Percentiles rank a stretch among this genome's conserved stretches.
Evolutionary conservation across 75 land plant species (phyloP).

Genomic region (Isoetes taiwanensis): DNA sequence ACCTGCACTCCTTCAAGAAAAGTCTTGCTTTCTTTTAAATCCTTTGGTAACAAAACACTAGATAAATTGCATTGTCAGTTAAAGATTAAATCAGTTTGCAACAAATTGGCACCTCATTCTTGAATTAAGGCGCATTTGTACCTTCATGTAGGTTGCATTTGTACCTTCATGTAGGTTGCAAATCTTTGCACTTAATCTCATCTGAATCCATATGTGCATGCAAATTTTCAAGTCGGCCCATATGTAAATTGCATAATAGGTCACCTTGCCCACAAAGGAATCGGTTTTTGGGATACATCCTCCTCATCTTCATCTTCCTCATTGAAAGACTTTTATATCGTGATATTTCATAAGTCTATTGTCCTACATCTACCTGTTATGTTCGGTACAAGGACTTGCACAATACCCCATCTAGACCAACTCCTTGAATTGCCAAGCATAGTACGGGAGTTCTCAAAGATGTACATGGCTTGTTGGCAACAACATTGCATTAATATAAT

Average conservation of each 20-base stretch:
- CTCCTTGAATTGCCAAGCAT: no score
- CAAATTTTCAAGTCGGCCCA: constrained; percentile 2
- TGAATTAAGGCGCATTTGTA: neutral
- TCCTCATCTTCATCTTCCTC: constrained; percentile 58
- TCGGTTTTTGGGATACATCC: constrained; percentile 21
- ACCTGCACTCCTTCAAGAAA: constrained; percentile 25
- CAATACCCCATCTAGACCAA: no score
- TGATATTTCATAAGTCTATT: constrained; percentile 50
- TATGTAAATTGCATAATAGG: neutral
- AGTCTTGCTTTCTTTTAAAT: constrained; percentile 18
- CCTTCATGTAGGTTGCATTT: neutral
- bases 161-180: constrained; percentile 40
- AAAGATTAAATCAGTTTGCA: no score
- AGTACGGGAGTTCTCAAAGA: no score
- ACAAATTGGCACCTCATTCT: neutral
- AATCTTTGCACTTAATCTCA: constrained; percentile 24
- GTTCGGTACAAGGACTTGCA: no score
- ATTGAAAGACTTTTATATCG: constrained; percentile 50
- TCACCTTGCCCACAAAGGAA: constrained; percentile 80
- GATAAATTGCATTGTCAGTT: no score
- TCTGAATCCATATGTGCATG: constrained; percentile 39
- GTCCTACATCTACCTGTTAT: neutral
- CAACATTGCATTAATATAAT: no score
- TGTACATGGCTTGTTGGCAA: no score
- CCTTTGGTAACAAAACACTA: constrained; percentile 39